phyloP scores from a whole-genome alignment of 345 rosid species.

The rapeseed (Brassica napus) region Da-Ae NC_063449.1:32600501-32601000 shows the following conservation, averaged over 20 bases:
- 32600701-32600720: constrained; percentile 88
- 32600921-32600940: constrained; percentile 83
- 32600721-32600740: constrained; percentile 64
- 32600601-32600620: constrained; percentile 55
- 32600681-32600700: constrained; percentile 80
- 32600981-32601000: constrained; percentile 83
- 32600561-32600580: constrained; percentile 83
- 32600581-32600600: constrained; percentile 67
- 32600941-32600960: constrained; percentile 79
- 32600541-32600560: constrained; percentile 96
- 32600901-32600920: constrained; percentile 70
- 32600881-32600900: constrained; percentile 80
- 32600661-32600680: constrained; percentile 46
- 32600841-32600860: constrained; percentile 74
- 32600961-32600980: constrained; percentile 70
- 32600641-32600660: not conserved
- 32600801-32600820: constrained; percentile 78
- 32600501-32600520: constrained; percentile 88
- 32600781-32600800: constrained; percentile 91
- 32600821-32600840: constrained; percentile 74
- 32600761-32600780: constrained; percentile 66
- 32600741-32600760: constrained; percentile 59
- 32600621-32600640: not conserved
- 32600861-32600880: constrained; percentile 97
- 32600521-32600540: constrained; percentile 78